Evolutionary conservation across 352 stramenopile species (phyloP).

Genomic region (Globisporangium polare): DNA sequence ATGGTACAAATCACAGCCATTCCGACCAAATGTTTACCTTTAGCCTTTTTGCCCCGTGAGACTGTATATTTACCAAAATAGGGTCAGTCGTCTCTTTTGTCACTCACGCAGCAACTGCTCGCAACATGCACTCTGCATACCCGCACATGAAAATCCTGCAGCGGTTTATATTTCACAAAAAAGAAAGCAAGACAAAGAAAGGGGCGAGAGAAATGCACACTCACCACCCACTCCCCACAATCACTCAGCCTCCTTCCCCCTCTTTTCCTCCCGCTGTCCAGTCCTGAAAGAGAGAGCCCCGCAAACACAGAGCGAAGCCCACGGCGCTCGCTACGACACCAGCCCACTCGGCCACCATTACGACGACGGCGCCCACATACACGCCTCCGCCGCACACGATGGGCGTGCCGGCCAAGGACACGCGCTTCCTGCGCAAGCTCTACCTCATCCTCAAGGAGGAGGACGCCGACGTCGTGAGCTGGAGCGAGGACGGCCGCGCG

Average conservation of each 20-base stretch:
- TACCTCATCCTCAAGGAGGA: constrained; percentile 9
- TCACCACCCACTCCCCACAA: background rate
- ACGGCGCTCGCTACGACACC: no score
- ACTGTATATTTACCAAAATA: background rate
- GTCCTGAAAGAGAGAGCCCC: background rate
- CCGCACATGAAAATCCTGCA: background rate
- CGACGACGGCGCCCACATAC: no score
- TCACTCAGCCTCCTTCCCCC: background rate
- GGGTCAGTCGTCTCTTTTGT: no score
- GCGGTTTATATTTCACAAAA: background rate
- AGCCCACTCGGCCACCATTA: no score
- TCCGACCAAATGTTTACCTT: background rate
- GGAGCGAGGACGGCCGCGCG: constrained; percentile 3
- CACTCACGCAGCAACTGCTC: no score
- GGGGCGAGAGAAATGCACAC: background rate
- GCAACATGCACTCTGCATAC: no score
- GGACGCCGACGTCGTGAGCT: constrained; percentile 6
- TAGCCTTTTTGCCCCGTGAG: background rate
- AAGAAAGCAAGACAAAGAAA: background rate
- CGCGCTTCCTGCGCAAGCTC: constrained; percentile 14
- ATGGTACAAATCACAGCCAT: background rate
- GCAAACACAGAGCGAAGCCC: no score
- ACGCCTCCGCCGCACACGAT: background rate
- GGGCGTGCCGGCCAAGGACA: constrained; percentile 2
- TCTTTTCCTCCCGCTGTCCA: background rate